These are phyloP conservation scores for Parathielavia hyrcaniae DNA, from an alignment of 495 filamentous ascomycete species.

Conservation along the genomic window DNA sequence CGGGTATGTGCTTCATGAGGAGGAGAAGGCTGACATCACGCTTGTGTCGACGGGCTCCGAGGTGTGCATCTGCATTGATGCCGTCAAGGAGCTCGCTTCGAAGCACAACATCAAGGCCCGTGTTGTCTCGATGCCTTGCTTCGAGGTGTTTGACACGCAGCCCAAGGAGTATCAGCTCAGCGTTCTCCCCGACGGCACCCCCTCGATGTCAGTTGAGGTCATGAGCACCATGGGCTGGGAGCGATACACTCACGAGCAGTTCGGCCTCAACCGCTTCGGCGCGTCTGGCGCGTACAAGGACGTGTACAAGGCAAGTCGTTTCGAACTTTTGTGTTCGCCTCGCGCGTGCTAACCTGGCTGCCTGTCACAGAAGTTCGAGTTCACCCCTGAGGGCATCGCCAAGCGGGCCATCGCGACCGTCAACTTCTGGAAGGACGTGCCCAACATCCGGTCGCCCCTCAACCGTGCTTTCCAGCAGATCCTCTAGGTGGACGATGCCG, in stretches of 20 bases:
- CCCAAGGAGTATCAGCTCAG: constrained; percentile 85
- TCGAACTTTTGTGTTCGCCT: background rate
- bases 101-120: constrained; percentile 82
- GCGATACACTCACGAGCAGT: constrained; percentile 97
- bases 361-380: constrained; percentile 82
- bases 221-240: constrained; percentile 94
- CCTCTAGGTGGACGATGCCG: constrained; percentile 48
- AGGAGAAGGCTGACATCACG: constrained; percentile 76
- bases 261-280: constrained; percentile 97
- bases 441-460: constrained; percentile 82
- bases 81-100: constrained; percentile 83
- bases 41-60: constrained; percentile 94
- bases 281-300: constrained; percentile 95
- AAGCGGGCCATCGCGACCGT: constrained; percentile 89
- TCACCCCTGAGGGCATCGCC: constrained; percentile 90
- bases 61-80: constrained; percentile 87
- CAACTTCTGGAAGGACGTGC: constrained; percentile 92
- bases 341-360: constrained; percentile 17
- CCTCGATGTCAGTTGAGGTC: constrained; percentile 87
- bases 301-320: constrained; percentile 75
- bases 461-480: constrained; percentile 89
- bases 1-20: constrained; percentile 84
- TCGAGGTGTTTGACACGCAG: constrained; percentile 95
- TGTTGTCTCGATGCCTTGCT: constrained; percentile 93
- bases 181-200: constrained; percentile 90